Conservation (phyloP, 1,139 yeast genomes). For the Zygoascus sp. region DNA sequence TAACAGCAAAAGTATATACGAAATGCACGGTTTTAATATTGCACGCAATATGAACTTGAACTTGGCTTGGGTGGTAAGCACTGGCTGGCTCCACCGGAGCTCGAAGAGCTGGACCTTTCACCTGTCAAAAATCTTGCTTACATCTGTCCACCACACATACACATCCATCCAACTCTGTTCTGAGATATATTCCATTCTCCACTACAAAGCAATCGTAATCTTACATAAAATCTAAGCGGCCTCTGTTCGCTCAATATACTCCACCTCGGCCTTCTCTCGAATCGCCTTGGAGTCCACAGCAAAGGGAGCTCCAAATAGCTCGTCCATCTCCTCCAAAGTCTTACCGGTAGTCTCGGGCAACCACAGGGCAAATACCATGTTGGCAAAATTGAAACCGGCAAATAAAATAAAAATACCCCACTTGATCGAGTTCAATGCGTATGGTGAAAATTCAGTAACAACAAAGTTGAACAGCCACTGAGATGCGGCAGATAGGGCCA, state of each 20-base stretch:
- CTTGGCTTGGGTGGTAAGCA: neutral
- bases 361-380: constrained; percentile 41
- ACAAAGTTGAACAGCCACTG: constrained; percentile 47
- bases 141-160: no score
- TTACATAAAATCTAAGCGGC: neutral
- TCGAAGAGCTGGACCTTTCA: no score
- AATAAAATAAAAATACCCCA: constrained; percentile 22
- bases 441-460: constrained; percentile 34
- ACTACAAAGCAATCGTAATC: neutral
- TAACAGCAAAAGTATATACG: constrained; percentile 11
- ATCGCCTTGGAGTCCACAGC: constrained; percentile 1
- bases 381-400: constrained; percentile 20
- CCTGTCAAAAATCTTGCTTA: no score
- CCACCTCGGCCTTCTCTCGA: neutral
- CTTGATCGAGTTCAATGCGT: constrained; percentile 16
- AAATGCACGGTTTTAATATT: constrained; percentile 10
- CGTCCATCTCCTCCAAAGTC: constrained; percentile 63
- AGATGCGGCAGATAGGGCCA: constrained; percentile 46
- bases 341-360: constrained; percentile 66
- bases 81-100: no score
- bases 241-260: neutral
- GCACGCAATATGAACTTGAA: neutral
- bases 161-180: no score
- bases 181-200: no score
- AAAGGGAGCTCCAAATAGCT: constrained; percentile 36